phyloP scores from a whole-genome alignment of 257 asterid genomes.

The Solanum piurae region DNA sequence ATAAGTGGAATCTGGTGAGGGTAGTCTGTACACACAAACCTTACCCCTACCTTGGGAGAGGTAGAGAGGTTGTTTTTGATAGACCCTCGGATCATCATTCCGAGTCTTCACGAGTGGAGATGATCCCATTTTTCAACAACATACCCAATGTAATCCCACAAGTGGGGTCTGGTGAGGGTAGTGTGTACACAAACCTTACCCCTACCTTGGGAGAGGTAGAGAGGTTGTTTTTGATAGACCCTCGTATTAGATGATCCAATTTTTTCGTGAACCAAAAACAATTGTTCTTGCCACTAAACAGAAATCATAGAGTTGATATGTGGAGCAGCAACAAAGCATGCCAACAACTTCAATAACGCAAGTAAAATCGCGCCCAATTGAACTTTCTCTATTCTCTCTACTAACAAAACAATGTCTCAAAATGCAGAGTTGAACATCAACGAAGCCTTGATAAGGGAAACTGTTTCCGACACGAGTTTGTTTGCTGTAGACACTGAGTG shows the following conservation, averaged over 20 bases:
- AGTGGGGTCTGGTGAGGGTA: not conserved
- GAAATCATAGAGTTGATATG: not conserved
- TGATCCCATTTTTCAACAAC: not conserved
- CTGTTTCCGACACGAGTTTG: constrained; percentile 22
- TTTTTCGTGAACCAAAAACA: not conserved
- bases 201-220: not conserved
- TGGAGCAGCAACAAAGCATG: not conserved
- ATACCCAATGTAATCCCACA: not conserved
- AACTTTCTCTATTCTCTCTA: not conserved
- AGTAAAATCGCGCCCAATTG: not conserved
- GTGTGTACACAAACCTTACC: not conserved
- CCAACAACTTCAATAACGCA: not conserved
- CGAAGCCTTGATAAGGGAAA: constrained; percentile 20
- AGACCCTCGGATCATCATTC: not conserved
- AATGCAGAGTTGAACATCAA: not conserved
- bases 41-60: too few relatives aligned
- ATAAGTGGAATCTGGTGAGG: not conserved
- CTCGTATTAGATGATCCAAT: too few relatives aligned
- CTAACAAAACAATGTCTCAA: not conserved
- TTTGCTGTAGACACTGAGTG: constrained; percentile 16
- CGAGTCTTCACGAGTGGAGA: not conserved
- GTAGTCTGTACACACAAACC: too few relatives aligned
- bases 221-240: not conserved
- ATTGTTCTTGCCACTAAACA: not conserved
- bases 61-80: not conserved